Evolutionary conservation across 768 basidiomycete species (phyloP).

Genomic region (Tricholomella constricta): DNA sequence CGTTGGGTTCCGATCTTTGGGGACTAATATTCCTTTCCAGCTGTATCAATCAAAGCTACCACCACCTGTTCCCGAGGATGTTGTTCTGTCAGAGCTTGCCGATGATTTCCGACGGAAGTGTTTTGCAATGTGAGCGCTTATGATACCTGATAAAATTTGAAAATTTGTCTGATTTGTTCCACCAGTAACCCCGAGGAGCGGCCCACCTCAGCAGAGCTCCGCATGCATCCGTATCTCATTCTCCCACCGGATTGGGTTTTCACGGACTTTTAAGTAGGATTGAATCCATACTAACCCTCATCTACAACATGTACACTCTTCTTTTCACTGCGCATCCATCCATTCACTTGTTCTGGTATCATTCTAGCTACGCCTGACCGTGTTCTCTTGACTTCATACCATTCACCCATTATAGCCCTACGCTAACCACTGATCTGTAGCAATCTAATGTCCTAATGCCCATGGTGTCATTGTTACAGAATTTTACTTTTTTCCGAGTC

Average conservation of each 20-base stretch:
- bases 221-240: conserved; percentile 75
- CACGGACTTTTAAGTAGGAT: conserved; percentile 57
- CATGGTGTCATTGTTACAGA: conserved; percentile 30
- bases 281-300: conserved; percentile 28
- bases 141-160: neutral
- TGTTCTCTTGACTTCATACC: conserved; percentile 26
- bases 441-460: conserved; percentile 39
- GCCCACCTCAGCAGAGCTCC: conserved; percentile 76
- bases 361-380: conserved; percentile 16
- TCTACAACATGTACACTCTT: conserved; percentile 27
- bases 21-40: conserved; percentile 38
- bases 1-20: neutral
- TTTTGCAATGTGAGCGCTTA: conserved; percentile 74
- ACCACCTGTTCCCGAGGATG: conserved; percentile 87
- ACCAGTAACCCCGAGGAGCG: conserved; percentile 81
- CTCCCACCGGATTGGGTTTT: conserved; percentile 78
- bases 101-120: conserved; percentile 87
- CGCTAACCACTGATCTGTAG: conserved; percentile 39
- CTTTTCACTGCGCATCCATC: conserved; percentile 20
- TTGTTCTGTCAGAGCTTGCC: conserved; percentile 72
- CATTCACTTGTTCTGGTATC: conserved; percentile 18
- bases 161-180: conserved; percentile 6
- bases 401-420: conserved; percentile 34
- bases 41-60: conserved; percentile 82
- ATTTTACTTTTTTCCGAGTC: conserved; percentile 13